phyloP scores from a whole-genome alignment of 2,329 filamentous ascomycete species.

The Alternaria panax region DNA sequence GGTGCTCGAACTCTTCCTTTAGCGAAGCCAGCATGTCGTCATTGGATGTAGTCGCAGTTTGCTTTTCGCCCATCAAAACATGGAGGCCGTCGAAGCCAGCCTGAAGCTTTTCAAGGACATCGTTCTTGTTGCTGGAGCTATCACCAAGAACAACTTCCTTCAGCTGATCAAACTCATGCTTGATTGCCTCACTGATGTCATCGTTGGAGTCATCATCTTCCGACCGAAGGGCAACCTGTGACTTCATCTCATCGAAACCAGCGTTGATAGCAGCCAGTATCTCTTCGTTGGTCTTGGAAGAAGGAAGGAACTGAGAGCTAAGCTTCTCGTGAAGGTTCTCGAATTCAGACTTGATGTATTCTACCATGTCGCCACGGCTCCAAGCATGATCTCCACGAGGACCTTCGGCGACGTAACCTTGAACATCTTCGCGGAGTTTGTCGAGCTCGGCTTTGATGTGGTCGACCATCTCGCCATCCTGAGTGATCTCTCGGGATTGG shows the following conservation, averaged over 20 bases:
- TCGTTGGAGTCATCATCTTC: conserved; percentile 51
- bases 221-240: conserved; percentile 48
- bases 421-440: conserved; percentile 66
- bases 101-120: conserved; percentile 67
- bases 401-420: conserved; percentile 58
- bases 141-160: conserved; percentile 76
- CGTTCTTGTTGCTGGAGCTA: conserved; percentile 64
- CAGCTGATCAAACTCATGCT: conserved; percentile 81
- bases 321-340: conserved; percentile 67
- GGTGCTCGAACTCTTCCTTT: conserved; percentile 67
- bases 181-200: conserved; percentile 72
- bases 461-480: conserved; percentile 81
- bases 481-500: conserved; percentile 70
- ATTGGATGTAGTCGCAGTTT: conserved; percentile 39
- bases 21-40: conserved; percentile 59
- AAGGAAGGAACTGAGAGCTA: conserved; percentile 54
- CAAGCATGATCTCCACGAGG: conserved; percentile 52
- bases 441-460: conserved; percentile 71
- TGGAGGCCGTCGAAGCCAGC: conserved; percentile 59
- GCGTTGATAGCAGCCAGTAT: conserved; percentile 50
- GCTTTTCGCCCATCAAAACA: conserved; percentile 51
- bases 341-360: conserved; percentile 64
- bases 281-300: conserved; percentile 46
- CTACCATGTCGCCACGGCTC: conserved; percentile 55
- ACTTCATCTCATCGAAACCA: conserved; percentile 53